These are phyloP conservation scores for Adansonia grandidieri DNA, from an alignment of 441 rosid species.

Conservation along the genomic window DNA sequence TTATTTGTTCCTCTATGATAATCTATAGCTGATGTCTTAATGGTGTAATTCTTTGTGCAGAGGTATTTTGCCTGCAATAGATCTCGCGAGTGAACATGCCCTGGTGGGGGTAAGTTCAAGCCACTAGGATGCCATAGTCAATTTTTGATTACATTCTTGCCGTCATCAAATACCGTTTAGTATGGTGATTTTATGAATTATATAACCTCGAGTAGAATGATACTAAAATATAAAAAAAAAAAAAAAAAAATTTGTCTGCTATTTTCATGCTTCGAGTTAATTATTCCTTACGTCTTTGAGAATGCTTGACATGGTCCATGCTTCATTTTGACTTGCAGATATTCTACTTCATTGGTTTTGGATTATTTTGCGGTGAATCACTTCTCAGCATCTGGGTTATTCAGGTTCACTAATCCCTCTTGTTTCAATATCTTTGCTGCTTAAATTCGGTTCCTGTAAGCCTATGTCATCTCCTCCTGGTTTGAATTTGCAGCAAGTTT, in stretches of 20 bases:
- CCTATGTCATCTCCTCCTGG: slow-evolving; percentile 1
- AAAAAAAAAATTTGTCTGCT: not conserved
- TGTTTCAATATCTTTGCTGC: not conserved
- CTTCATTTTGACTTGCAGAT: slow-evolving; percentile 51
- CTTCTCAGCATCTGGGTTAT: slow-evolving; percentile 94
- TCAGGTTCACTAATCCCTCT: slow-evolving; percentile 59
- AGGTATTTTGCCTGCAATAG: slow-evolving; percentile 93
- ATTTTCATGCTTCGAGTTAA: not conserved
- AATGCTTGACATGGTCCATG: slow-evolving; percentile 15
- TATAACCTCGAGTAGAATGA: not conserved
- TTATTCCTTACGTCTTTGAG: not conserved
- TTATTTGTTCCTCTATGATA: not conserved
- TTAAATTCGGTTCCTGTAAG: not conserved
- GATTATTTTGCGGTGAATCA: slow-evolving; percentile 73
- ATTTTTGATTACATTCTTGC: not conserved
- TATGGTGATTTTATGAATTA: not conserved
- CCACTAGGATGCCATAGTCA: not conserved
- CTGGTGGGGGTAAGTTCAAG: slow-evolving; percentile 70
- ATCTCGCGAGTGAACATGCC: slow-evolving; percentile 50
- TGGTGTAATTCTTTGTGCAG: slow-evolving; percentile 53
- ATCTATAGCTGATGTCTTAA: slow-evolving; percentile 32
- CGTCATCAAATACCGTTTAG: not conserved
- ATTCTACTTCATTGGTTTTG: slow-evolving; percentile 87
- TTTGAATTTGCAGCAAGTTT: slow-evolving; percentile 76
- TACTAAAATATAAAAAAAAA: not conserved